phyloP scores from a whole-genome alignment of 2,329 filamentous ascomycete species.

The Xylaria multiplex region DNA sequence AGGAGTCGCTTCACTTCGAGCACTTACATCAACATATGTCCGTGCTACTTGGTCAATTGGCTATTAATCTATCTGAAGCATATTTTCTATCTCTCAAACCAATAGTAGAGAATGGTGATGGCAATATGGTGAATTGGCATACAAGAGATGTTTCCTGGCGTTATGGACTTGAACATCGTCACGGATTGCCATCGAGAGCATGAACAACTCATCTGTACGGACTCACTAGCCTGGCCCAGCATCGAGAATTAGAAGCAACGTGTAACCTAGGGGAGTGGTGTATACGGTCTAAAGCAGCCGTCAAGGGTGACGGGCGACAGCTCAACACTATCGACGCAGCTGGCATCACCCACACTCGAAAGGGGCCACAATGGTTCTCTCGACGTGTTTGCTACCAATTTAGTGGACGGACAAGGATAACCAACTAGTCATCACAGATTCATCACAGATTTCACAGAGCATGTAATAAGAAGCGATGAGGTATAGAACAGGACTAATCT shows the following conservation, averaged over 20 bases:
- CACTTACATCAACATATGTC: constrained; percentile 12
- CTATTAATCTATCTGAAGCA: constrained; percentile 16
- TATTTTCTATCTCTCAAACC: constrained; percentile 15
- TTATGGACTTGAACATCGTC: constrained; percentile 12
- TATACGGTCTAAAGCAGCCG: constrained; percentile 27
- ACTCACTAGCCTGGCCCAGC: constrained; percentile 9
- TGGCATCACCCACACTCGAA: constrained; percentile 12
- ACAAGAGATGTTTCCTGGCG: constrained; percentile 20
- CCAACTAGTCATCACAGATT: constrained; percentile 18
- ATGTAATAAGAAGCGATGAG: constrained; percentile 9
- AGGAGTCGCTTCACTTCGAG: constrained; percentile 24
- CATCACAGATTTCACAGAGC: no score
- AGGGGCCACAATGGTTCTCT: constrained; percentile 12
- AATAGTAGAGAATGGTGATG: background rate
- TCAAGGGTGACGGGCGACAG: constrained; percentile 17
- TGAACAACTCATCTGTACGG: constrained; percentile 29
- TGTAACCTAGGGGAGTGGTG: constrained; percentile 23
- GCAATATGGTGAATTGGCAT: constrained; percentile 16
- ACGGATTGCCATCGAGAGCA: constrained; percentile 20
- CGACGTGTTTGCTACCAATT: constrained; percentile 25
- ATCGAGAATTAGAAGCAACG: constrained; percentile 25
- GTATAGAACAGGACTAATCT: constrained; percentile 5
- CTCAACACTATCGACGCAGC: constrained; percentile 18
- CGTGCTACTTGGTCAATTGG: constrained; percentile 19
- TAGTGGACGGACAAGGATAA: constrained; percentile 17